These are phyloP conservation scores for Fusarium algeriense DNA, from an alignment of 2,329 filamentous ascomycete species.

Conservation along the genomic window DNA sequence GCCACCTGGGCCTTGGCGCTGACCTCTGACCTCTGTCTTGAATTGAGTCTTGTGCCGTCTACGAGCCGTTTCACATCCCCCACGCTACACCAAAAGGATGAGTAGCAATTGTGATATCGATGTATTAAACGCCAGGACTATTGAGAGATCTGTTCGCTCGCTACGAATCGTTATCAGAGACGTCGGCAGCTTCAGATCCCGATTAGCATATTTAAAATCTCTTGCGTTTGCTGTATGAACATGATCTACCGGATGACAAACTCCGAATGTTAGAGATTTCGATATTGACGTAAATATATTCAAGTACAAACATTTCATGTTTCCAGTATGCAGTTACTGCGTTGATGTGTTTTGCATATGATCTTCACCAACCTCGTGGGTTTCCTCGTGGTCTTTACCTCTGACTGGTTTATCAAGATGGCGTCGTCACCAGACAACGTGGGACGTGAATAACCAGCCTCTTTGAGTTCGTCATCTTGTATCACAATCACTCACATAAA, in stretches of 20 bases:
- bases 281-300: conserved; percentile 1
- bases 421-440: conserved; percentile 41
- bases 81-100: conserved; percentile 10
- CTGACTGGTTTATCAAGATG: conserved; percentile 29
- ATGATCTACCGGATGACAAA: conserved; percentile 29
- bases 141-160: conserved; percentile 1
- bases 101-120: background rate
- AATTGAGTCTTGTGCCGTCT: conserved; percentile 14
- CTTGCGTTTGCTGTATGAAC: conserved; percentile 13
- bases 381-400: conserved; percentile 19
- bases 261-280: background rate
- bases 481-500: conserved; percentile 7
- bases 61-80: conserved; percentile 33
- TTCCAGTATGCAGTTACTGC: conserved; percentile 18
- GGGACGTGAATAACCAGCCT: conserved; percentile 34
- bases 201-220: conserved; percentile 20
- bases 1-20: conserved; percentile 35
- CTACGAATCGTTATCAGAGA: conserved; percentile 5
- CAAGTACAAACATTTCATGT: conserved; percentile 17
- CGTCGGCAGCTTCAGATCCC: conserved; percentile 32
- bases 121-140: conserved; percentile 11
- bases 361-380: conserved; percentile 35
- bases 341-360: conserved; percentile 20
- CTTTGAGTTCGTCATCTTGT: conserved; percentile 13
- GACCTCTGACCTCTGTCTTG: conserved; percentile 13